phyloP scores from a whole-genome alignment of 2,329 filamentous ascomycete species.

The Simplicillium aogashimaense region DNA sequence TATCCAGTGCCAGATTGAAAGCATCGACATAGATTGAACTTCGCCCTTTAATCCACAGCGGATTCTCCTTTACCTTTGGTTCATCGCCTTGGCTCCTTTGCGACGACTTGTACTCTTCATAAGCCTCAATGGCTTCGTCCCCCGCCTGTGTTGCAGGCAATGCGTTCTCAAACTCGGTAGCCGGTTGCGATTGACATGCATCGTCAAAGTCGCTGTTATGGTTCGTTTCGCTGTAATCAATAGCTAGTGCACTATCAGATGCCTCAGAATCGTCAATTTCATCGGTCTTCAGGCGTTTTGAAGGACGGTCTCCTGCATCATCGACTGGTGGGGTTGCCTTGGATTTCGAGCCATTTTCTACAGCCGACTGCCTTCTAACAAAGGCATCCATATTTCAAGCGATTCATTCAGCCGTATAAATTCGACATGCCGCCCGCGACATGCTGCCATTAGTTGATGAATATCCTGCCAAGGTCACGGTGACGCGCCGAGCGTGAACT shows the following conservation, averaged over 20 bases:
- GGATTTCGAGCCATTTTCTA: too few species aligned
- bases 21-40: slow-evolving; percentile 96
- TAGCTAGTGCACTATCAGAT: too few species aligned
- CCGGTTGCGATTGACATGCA: neutral
- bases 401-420: slow-evolving; percentile 4
- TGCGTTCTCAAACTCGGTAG: slow-evolving; percentile 35
- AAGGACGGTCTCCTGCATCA: too few species aligned
- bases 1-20: slow-evolving; percentile 86
- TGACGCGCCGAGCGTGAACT: slow-evolving; percentile 1
- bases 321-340: too few species aligned
- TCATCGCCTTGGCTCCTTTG: slow-evolving; percentile 29
- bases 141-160: slow-evolving; percentile 59
- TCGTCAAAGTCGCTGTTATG: too few species aligned
- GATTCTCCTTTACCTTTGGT: slow-evolving; percentile 27
- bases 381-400: slow-evolving; percentile 26
- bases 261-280: slow-evolving; percentile 4
- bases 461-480: neutral
- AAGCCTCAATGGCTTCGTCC: slow-evolving; percentile 66
- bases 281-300: slow-evolving; percentile 5
- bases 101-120: slow-evolving; percentile 59
- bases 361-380: slow-evolving; percentile 17
- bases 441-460: too few species aligned
- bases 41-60: slow-evolving; percentile 59
- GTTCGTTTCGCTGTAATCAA: too few species aligned
- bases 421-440: neutral